Evolutionary conservation across 1,139 yeast species (phyloP).

Genomic region (Hyphopichia buzzinii): DNA sequence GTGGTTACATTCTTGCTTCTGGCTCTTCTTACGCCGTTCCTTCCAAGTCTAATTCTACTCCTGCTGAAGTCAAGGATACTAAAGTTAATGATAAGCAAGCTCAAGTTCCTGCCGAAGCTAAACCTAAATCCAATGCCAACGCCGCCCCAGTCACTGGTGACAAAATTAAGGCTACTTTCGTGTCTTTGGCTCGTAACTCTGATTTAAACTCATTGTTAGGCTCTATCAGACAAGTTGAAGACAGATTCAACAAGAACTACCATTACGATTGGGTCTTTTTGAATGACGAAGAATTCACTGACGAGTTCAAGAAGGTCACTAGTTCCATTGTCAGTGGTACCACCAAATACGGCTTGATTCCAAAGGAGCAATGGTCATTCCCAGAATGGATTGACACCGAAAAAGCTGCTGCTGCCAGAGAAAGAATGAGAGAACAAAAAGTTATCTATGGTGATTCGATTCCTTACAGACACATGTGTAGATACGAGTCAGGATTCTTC

Average conservation of each 20-base stretch:
- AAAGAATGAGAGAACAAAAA: conserved; percentile 47
- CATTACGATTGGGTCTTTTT: conserved; percentile 50
- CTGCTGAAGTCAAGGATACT: neutral
- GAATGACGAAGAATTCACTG: conserved; percentile 41
- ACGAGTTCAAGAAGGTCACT: conserved; percentile 38
- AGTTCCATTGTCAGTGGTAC: conserved; percentile 36
- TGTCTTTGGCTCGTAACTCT: conserved; percentile 42
- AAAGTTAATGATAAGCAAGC: conserved; percentile 1
- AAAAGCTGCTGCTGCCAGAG: conserved; percentile 53
- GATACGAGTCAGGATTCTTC: conserved; percentile 89
- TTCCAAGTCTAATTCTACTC: conserved; percentile 11
- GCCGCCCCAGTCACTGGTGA: conserved; percentile 15
- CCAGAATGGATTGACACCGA: conserved; percentile 61
- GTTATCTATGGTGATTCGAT: conserved; percentile 62
- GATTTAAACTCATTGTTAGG: conserved; percentile 36
- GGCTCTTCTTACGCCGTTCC: conserved; percentile 49
- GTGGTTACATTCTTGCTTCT: conserved; percentile 60
- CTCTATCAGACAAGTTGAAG: conserved; percentile 46
- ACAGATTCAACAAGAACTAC: conserved; percentile 41
- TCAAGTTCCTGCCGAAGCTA: conserved; percentile 7
- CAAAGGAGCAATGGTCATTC: conserved; percentile 47
- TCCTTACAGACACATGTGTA: conserved; percentile 83
- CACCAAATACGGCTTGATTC: conserved; percentile 44
- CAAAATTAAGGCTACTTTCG: conserved; percentile 45
- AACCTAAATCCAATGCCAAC: conserved; percentile 9